Evolutionary conservation across 345 rosid genomes (phyloP).

Genomic region (Citrus medica): DNA sequence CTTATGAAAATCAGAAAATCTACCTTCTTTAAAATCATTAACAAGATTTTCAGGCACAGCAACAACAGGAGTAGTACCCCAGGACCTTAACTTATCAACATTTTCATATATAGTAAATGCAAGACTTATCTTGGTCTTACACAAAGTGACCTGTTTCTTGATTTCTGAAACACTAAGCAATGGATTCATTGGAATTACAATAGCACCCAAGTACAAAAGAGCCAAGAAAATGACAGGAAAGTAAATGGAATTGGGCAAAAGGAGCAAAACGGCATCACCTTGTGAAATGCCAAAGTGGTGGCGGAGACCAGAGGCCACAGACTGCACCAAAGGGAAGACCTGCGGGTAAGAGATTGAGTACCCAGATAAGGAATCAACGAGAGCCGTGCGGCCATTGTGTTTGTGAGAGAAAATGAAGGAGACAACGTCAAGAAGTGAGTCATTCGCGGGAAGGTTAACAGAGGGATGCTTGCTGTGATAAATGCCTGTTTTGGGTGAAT

Average conservation of each 20-base stretch:
- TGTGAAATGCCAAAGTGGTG: slow-evolving; percentile 37
- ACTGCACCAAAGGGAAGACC: slow-evolving; percentile 41
- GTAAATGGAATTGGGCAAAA: slow-evolving; percentile 68
- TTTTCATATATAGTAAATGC: slow-evolving; percentile 46
- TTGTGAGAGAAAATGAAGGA: slow-evolving; percentile 59
- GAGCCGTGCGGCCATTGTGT: slow-evolving; percentile 44
- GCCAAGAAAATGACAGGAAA: slow-evolving; percentile 62
- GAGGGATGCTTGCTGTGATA: slow-evolving; percentile 50
- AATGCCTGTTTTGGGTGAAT: slow-evolving; percentile 53
- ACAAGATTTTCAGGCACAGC: slow-evolving; percentile 47
- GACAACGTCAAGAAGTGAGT: slow-evolving; percentile 55
- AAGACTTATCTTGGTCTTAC: slow-evolving; percentile 27
- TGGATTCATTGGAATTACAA: slow-evolving; percentile 70
- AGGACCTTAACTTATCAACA: slow-evolving; percentile 24
- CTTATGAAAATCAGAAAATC: slow-evolving; percentile 32
- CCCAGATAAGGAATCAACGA: slow-evolving; percentile 57
- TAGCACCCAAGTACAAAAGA: slow-evolving; percentile 53
- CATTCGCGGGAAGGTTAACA: slow-evolving; percentile 36
- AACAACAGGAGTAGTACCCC: slow-evolving; percentile 31
- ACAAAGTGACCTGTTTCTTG: slow-evolving; percentile 39
- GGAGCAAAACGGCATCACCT: slow-evolving; percentile 67
- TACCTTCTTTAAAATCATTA: slow-evolving; percentile 16
- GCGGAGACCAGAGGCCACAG: slow-evolving; percentile 58
- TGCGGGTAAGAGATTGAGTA: slow-evolving; percentile 53
- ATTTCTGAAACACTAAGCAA: slow-evolving; percentile 47